Evolutionary conservation across 495 filamentous ascomycete species (phyloP).

Genomic region (Talaromyces proteolyticus): DNA sequence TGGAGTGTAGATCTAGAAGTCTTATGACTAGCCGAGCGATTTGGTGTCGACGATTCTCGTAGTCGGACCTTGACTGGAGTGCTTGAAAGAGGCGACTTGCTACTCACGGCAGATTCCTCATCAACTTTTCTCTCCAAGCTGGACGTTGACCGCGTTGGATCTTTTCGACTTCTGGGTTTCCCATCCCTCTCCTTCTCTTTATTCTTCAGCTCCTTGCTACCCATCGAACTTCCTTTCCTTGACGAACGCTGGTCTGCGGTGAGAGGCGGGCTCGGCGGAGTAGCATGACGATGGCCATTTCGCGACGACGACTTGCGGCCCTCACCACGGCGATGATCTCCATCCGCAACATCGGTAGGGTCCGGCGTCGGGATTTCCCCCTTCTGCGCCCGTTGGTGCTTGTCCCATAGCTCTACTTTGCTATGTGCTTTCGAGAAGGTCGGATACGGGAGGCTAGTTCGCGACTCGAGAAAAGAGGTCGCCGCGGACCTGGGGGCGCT

Average conservation of each 20-base stretch:
- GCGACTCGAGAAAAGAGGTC: constrained; percentile 43
- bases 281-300: constrained; percentile 18
- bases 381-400: constrained; percentile 46
- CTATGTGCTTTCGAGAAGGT: constrained; percentile 84
- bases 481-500: constrained; percentile 27
- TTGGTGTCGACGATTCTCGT: constrained; percentile 17
- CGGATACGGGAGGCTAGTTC: constrained; percentile 72
- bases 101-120: constrained; percentile 26
- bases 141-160: constrained; percentile 34
- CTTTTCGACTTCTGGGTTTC: constrained; percentile 33
- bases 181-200: constrained; percentile 26
- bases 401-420: constrained; percentile 67
- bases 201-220: constrained; percentile 33
- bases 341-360: constrained; percentile 65
- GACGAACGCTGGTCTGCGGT: constrained; percentile 46
- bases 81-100: constrained; percentile 26
- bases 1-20: constrained; percentile 26
- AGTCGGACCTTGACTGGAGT: constrained; percentile 29
- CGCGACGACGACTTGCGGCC: constrained; percentile 9
- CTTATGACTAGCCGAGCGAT: constrained; percentile 29
- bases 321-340: constrained; percentile 9
- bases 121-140: constrained; percentile 31
- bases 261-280: constrained; percentile 60
- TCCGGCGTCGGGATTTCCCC: constrained; percentile 67
- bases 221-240: constrained; percentile 36